These are phyloP conservation scores for Aspergillus panamensis DNA, from an alignment of 495 filamentous ascomycete genomes.

Conservation along the genomic window DNA sequence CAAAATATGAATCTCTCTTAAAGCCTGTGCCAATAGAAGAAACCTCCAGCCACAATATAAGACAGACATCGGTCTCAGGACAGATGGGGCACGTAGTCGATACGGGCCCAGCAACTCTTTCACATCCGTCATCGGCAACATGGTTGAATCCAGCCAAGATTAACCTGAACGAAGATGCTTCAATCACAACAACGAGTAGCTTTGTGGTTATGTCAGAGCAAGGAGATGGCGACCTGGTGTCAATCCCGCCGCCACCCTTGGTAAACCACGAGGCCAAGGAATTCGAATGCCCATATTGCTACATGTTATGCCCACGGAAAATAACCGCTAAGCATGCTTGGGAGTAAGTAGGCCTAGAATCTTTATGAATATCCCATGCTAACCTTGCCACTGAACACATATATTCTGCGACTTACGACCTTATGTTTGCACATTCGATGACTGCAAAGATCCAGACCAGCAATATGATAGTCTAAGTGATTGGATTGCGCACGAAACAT, in stretches of 20 bases:
- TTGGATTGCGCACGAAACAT: not conserved
- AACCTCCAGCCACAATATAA: no score
- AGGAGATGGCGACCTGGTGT: not conserved
- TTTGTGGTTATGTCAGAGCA: not conserved
- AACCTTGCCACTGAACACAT: not conserved
- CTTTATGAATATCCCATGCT: not conserved
- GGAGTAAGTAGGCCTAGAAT: not conserved
- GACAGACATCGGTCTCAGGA: not conserved
- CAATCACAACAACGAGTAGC: not conserved
- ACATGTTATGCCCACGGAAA: not conserved
- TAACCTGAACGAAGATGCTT: not conserved
- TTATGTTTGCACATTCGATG: slow-evolving; percentile 1
- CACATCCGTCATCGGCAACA: not conserved
- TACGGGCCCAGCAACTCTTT: not conserved
- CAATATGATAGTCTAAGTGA: not conserved
- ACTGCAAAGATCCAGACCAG: not conserved
- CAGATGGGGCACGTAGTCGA: not conserved
- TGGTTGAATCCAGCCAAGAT: not conserved
- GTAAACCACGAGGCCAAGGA: not conserved
- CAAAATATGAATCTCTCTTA: not conserved
- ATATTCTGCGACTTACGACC: slow-evolving; percentile 1
- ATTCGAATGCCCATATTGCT: slow-evolving; percentile 5
- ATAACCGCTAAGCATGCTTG: not conserved
- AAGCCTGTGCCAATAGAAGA: no score
- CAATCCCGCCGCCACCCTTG: not conserved